Percentiles rank a stretch among this genome's conserved stretches.
Conservation (phyloP, 345 rosid genomes). For the Corchorus olitorius region DNA sequence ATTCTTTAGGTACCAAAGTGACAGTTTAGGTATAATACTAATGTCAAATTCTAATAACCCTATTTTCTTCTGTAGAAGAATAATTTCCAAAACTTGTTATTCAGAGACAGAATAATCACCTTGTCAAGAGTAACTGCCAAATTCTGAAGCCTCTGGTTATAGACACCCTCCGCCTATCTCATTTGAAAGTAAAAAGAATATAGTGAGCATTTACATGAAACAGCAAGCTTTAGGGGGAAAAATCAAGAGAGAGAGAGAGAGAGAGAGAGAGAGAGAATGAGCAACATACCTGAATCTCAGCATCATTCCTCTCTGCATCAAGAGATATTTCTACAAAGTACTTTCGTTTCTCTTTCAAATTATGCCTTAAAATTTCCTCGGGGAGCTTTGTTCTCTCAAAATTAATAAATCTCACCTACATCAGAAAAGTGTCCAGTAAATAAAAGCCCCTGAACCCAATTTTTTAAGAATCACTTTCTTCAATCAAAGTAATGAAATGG, state of each 20-base stretch:
- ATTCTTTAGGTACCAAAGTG: too few species aligned
- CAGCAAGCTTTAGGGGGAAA: background rate
- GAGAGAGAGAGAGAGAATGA: conserved; percentile 5
- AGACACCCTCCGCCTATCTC: conserved; percentile 97
- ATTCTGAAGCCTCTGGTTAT: conserved; percentile 99
- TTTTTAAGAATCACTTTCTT: background rate
- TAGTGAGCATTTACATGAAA: conserved; percentile 30
- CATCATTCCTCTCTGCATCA: conserved; percentile 95
- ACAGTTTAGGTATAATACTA: too few species aligned
- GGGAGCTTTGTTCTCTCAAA: conserved; percentile 97
- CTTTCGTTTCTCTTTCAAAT: conserved; percentile 91
- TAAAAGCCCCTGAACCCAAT: background rate
- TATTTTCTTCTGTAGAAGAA: background rate
- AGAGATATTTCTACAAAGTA: conserved; percentile 68
- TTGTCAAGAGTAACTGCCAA: conserved; percentile 97
- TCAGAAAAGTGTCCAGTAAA: conserved; percentile 26
- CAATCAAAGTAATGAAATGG: background rate
- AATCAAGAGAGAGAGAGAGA: background rate
- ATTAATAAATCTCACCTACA: conserved; percentile 97
- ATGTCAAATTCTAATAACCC: too few species aligned
- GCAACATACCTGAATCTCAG: conserved; percentile 95
- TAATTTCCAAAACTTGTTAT: background rate
- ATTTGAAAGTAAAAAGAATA: conserved; percentile 19
- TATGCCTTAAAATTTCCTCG: conserved; percentile 83
- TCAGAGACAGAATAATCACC: conserved; percentile 45